Evolutionary conservation across 1,284 basidiomycete species (phyloP).

Genomic region (Cutaneotrichosporon sp.): DNA sequence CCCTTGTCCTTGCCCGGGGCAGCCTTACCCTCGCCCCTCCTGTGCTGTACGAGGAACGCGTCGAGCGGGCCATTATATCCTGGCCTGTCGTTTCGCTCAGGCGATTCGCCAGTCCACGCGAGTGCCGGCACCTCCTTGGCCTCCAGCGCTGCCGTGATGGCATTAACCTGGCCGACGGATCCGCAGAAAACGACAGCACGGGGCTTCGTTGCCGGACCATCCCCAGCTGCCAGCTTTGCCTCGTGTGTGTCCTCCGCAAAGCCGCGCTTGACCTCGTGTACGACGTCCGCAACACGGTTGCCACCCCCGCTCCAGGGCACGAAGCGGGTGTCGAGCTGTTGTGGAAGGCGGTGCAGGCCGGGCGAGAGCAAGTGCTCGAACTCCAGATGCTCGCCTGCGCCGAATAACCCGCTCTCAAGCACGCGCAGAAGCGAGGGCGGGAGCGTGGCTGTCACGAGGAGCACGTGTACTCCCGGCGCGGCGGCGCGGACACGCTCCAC

Average conservation of each 20-base stretch:
- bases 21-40: background rate
- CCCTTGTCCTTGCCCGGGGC: too few relatives aligned
- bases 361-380: constrained; percentile 65
- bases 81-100: constrained; percentile 48
- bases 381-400: constrained; percentile 53
- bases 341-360: constrained; percentile 68
- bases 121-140: constrained; percentile 61
- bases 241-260: constrained; percentile 22
- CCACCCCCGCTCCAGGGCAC: constrained; percentile 65
- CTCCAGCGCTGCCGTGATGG: constrained; percentile 56
- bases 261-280: constrained; percentile 59
- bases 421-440: constrained; percentile 67
- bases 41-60: constrained; percentile 51
- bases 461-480: constrained; percentile 46
- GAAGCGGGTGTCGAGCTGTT: constrained; percentile 64
- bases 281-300: constrained; percentile 70
- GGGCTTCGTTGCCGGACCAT: constrained; percentile 46
- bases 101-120: constrained; percentile 58
- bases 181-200: constrained; percentile 73
- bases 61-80: constrained; percentile 61
- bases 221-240: constrained; percentile 53
- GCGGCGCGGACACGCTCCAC: constrained; percentile 55
- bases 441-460: constrained; percentile 82
- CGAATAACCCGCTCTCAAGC: constrained; percentile 60
- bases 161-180: constrained; percentile 61